Evolutionary conservation across 768 basidiomycete species (phyloP).

Genomic region (Kwoniella dendrophila): DNA sequence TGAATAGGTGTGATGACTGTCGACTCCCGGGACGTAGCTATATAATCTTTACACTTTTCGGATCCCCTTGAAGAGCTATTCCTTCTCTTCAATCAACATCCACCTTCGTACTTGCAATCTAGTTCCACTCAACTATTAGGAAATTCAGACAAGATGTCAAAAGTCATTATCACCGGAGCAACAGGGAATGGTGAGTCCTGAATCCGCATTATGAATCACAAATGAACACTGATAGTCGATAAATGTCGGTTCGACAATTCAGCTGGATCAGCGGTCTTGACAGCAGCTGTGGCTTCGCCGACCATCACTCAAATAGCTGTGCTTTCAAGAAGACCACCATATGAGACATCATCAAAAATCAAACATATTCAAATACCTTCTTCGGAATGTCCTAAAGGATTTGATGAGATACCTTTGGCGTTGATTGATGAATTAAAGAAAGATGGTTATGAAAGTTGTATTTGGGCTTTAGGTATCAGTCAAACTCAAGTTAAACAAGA

Average conservation of each 20-base stretch:
- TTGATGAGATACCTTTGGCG: slow-evolving; percentile 24
- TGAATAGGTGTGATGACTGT: too few species aligned
- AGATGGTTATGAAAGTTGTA: slow-evolving; percentile 23
- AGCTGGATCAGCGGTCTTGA: slow-evolving; percentile 34
- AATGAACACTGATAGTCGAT: too few species aligned
- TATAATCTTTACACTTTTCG: too few species aligned
- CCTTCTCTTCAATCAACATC: too few species aligned
- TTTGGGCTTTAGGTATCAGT: slow-evolving; percentile 35
- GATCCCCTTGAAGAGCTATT: too few species aligned
- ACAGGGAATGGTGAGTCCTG: slow-evolving; percentile 34
- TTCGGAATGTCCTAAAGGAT: slow-evolving; percentile 29
- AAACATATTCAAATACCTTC: slow-evolving; percentile 27
- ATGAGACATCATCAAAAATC: slow-evolving; percentile 17
- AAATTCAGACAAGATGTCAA: slow-evolving; percentile 28
- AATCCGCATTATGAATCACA: too few species aligned
- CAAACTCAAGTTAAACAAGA: slow-evolving; percentile 28
- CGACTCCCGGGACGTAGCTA: too few species aligned
- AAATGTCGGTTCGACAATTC: neutral
- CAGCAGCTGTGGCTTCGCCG: slow-evolving; percentile 28
- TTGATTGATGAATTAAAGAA: slow-evolving; percentile 21
- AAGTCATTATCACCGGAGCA: slow-evolving; percentile 37
- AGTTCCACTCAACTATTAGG: neutral
- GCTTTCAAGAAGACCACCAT: slow-evolving; percentile 30
- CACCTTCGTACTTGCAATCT: too few species aligned
- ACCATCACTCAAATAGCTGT: slow-evolving; percentile 24